Base-by-base conservation (phyloP, 78 protist genomes). In the Diacronema lutheri region DNA sequence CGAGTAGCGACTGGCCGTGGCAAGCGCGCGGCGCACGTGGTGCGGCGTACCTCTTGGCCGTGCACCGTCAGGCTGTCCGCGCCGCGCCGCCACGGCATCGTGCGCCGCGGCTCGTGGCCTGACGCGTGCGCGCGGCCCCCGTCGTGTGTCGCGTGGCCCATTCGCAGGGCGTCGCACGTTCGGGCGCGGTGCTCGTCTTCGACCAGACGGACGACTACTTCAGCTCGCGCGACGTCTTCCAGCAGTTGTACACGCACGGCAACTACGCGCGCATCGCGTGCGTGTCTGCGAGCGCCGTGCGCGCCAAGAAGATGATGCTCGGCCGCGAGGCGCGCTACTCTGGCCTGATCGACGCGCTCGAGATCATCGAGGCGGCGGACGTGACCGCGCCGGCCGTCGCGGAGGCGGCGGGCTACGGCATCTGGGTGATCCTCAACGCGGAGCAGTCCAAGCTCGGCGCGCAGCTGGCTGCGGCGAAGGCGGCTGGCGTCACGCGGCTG, bases 321-420 rank as follows among this genome's bases (percentile, higher is more conserved):
- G 40, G 58, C 31, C 62, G 62, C 62, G n/a, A 71, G 55, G 79
- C 79, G 19, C 79, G 79, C 57, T 71, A 71, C 35, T 71, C 79
- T 35, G 79, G 79, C 20, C 79, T 71, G 7, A 26, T 41, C 21
- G 79, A 71, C 57, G 58, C 41, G 33, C 79, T 71, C 79, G 10
- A 38, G 14, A 38, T 71, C 79, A 26, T 31, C 33, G 79, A 71
- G 57, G 33, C 21, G 3, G 16, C 29, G 37, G 23, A 38, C 58
- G 14, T 0, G 23, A 38, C 10, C 5, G 58, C 23, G 40, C 0
- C 41, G 33, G 35, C 31, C 21, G 7, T 3, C 50, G 7, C 50
- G 16, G 16, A 44, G 50, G 16, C 7, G 16, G 50, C 50, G 50
- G 16, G 7, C 16, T 44, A 44, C 50, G 35, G 1, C 21, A 26